phyloP scores from a whole-genome alignment of 73 alveolate genomes.

The Breviolum minutum region DNA sequence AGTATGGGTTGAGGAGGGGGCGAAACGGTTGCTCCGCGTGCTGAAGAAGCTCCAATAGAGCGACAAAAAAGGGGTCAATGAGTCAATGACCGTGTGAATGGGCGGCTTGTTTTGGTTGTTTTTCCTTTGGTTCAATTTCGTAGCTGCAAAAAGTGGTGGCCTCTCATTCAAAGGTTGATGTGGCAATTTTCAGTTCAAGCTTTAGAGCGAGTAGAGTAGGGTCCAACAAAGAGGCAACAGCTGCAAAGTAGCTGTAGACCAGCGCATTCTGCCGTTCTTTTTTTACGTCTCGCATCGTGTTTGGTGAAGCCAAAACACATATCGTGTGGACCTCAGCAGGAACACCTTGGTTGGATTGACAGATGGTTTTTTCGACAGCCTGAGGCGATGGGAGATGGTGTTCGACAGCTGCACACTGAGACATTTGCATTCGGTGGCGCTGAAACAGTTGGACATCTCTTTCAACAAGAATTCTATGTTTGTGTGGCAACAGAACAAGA shows the following conservation, averaged over 20 bases:
- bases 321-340: background rate
- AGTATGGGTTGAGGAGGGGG: slow-evolving; percentile 89
- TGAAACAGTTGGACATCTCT: no score
- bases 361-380: background rate
- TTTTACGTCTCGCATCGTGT: no score
- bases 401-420: background rate
- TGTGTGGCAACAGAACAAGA: no score
- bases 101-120: no score
- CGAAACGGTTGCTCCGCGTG: slow-evolving; percentile 87
- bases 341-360: background rate
- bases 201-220: background rate
- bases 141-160: background rate
- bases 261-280: no score
- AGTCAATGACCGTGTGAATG: no score
- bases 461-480: no score
- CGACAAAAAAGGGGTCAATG: background rate
- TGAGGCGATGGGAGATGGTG: background rate
- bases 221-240: background rate
- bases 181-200: background rate
- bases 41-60: slow-evolving; percentile 88
- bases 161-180: background rate
- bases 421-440: no score
- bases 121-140: no score
- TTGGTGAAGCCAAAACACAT: slow-evolving; percentile 14
- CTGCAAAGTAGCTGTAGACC: slow-evolving; percentile 26